Evolutionary conservation across 2,329 filamentous ascomycete species (phyloP), one percentile per base, ranked within the genome.

Genomic region (Lizonia empirigonia): DNA sequence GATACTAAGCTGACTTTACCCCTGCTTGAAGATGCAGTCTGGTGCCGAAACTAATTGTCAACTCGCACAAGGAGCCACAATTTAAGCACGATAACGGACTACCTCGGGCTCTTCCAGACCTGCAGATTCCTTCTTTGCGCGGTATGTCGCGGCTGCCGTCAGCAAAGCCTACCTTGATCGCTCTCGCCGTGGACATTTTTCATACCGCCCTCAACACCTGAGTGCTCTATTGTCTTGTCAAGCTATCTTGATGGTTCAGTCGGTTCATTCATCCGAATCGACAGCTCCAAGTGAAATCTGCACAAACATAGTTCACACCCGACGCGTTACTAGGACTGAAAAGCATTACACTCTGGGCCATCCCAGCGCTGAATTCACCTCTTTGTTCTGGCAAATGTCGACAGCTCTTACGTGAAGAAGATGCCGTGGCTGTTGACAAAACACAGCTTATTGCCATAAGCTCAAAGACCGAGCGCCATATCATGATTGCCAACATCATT

Each of bases 21-120:
- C 49, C 38, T 42, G 42, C 27, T 26, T 34, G 6, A 29, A 13
- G n/a, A 35, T 38, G 49, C 49, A 41, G 15, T 38, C 38, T 16
- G 10, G 32, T 42, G 42, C 42, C 22, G 18, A 34, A 13, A 37
- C 30, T 42, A 13, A 13, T 41, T 20, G 33, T 36, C 8, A 27
- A 38, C 42, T 29, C 23, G 33, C 37, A 33, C 34, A 50, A 36
- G 13, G 42, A 35, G 44, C 32, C 49, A 52, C 44, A 44, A 10
- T 42, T 7, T 22, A 36, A 4, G 33, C 36, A 38, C 42, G 49
- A 47, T 42, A 52, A 52, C 49, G 49, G 49, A 52, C 10, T 52
- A 47, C 49, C 49, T 52, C 49, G 49, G 49, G n/a, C 27, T 32
- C 7, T 47, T 13, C 18, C 22, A 24, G 7, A 15, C 19, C 44